These are phyloP conservation scores for Solanum sparsipilum DNA, from an alignment of 257 asterid genomes.

Conservation along the genomic window DNA sequence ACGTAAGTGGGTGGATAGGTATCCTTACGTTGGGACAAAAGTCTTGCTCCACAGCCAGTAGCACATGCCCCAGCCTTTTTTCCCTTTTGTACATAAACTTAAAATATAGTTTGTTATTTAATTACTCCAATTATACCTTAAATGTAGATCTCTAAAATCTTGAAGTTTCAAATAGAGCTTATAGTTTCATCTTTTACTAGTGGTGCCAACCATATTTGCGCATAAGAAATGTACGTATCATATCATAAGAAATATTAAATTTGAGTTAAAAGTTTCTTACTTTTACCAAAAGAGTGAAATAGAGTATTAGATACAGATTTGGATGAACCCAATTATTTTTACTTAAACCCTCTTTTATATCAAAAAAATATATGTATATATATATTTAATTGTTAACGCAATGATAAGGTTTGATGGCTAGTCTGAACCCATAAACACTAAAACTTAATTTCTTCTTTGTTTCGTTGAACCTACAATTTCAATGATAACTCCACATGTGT, in stretches of 20 bases:
- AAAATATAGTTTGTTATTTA: neutral
- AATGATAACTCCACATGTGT: neutral
- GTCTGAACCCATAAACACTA: neutral
- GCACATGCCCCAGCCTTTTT: neutral
- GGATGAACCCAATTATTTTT: no score
- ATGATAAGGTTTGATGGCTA: neutral
- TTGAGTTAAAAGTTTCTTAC: neutral
- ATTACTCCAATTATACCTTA: neutral
- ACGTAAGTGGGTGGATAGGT: neutral
- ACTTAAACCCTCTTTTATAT: neutral
- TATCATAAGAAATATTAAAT: neutral
- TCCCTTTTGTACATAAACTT: neutral
- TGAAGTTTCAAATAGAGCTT: no score
- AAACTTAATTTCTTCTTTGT: neutral
- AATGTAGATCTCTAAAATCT: no score
- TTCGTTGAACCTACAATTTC: neutral
- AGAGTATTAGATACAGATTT: neutral
- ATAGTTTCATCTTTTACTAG: neutral
- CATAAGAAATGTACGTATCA: neutral
- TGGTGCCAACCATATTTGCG: neutral
- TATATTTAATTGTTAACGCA: neutral
- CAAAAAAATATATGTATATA: rapidly evolving
- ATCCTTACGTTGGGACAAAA: neutral
- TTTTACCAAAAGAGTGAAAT: neutral
- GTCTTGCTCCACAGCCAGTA: neutral